Base-by-base conservation (phyloP, 1,284 basidiomycete species). In the Pisolithus thermaeus region DNA sequence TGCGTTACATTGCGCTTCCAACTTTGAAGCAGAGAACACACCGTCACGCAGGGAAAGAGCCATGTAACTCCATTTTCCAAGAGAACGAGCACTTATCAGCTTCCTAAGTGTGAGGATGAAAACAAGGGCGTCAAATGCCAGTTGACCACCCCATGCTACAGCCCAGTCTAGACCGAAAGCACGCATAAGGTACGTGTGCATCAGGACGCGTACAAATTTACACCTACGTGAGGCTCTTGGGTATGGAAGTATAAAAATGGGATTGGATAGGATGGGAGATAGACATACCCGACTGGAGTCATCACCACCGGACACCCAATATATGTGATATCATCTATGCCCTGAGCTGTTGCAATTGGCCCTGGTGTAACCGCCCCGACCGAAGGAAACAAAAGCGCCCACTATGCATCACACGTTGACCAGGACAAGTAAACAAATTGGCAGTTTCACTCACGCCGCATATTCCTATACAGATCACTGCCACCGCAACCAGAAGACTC, bases 401-500 rank as follows among this genome's bases (percentile, higher is more conserved):
- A 30, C 42, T 43, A 18, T 6, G 23, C 12, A 35, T 35, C 12
- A 12, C 32, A 12, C 32, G 12, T 1, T 14, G 32, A 35, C 14
- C 32, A 35, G 12, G 12, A 35, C 12, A 12, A 35, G 32, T 14
- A 35, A 12, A 35, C 12, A 14, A 14, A 3, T 14, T 14, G 12
- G 14, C 4, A 5, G 12, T 35, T 12, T 14, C 25, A 43, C 42
- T 23, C 27, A 43, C 42, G 14, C 42, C n/a, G 42, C 25, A 28
- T 2, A 43, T 18, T 16, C 23, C 42, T 43, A 43, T 18, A 8
- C 12, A n/a, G n/a, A 28, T 28, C 27, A 47, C 1, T 14, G 40
- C 22, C 7, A 53, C 48, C 7, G 58, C 46, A 3, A 53, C 1
- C 9, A 52, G 27, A 25, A 59, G 32, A 8, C 58, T 5, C 3